Base-by-base conservation (phyloP, 2,329 filamentous ascomycete species). In the Zarea fungicola region DNA sequence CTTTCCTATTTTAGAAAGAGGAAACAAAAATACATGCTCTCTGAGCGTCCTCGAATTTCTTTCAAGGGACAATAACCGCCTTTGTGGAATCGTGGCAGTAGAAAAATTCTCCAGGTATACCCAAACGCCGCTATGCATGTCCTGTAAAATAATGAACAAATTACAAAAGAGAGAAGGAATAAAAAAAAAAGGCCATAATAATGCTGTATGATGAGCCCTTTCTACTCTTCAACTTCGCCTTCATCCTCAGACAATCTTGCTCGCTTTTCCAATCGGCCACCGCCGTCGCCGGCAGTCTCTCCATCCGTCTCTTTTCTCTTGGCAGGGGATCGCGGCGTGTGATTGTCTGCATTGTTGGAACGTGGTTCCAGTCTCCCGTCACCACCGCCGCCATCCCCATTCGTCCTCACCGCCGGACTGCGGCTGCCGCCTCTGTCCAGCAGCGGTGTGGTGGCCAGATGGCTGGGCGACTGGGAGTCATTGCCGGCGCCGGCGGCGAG, bases 351-450 rank as follows among this genome's bases (percentile, higher is more conserved):
- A 6, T 67, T 65, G 7, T 68, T 35, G 11, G 29, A 68, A 53
- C 53, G 26, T 16, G 42, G 26, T 29, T 45, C 43, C 40, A 16
- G 10, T 50, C 42, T 35, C 54, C 58, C 26, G 29, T 71, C 65
- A 19, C 58, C 59, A 21, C 64, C 59, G 10, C 61, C 62, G 34
- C 67, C 63, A 10, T 60, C 55, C 21, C 72, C 72, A 37, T 75
- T 74, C 1, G 61, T 56, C 42, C 62, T 66, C 21, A 56, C 58
- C 22, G 58, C 67, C 0, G 76, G 76, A 52, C 76, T 78, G 54
- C 72, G 73, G 22, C 75, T 78, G 13, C 65, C 67, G 13, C 65
- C 67, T 37, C 73, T 67, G 26, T 78, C 75, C 54, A 71, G 65
- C 1, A 71, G 65, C 1, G 76, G 74, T 1, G 76, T 79, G 26